Evolutionary conservation across 805 yeast species (phyloP).

Genomic region (Blastobotrys terrestris): DNA sequence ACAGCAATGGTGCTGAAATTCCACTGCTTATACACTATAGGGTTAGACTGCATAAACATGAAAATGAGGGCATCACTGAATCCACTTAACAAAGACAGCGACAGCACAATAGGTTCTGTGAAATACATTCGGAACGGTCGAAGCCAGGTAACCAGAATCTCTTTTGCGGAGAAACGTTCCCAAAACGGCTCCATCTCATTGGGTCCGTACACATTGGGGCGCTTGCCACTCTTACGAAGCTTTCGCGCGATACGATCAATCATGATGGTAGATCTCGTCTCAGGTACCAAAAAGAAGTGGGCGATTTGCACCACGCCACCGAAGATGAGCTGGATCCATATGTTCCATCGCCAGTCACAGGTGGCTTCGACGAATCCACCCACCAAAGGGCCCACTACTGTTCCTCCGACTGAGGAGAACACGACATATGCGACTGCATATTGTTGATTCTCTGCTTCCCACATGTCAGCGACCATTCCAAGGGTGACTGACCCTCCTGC

Average conservation of each 20-base stretch:
- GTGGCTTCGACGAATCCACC: conserved; percentile 52
- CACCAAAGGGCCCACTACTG: conserved; percentile 45
- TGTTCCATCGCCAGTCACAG: conserved; percentile 60
- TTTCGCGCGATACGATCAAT: conserved; percentile 36
- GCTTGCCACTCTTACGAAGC: conserved; percentile 32
- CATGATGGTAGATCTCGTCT: conserved; percentile 33
- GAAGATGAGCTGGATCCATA: conserved; percentile 30
- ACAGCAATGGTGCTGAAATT: conserved; percentile 28
- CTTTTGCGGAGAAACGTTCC: conserved; percentile 22
- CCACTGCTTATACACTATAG: conserved; percentile 34
- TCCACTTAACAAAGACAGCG: conserved; percentile 36
- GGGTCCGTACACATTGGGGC: conserved; percentile 35
- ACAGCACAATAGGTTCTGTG: conserved; percentile 36
- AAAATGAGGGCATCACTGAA: conserved; percentile 39
- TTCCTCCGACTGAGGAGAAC: conserved; percentile 48
- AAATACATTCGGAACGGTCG: conserved; percentile 38
- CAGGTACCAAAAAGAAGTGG: conserved; percentile 34
- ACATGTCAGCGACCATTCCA: conserved; percentile 45
- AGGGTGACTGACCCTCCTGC: conserved; percentile 52
- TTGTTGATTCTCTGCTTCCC: conserved; percentile 39
- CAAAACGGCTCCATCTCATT: conserved; percentile 24
- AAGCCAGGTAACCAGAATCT: conserved; percentile 31
- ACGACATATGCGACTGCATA: conserved; percentile 45
- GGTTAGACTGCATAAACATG: conserved; percentile 35
- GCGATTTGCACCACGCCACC: conserved; percentile 33